Percentiles rank a stretch among this genome's conserved stretches.
Conservation (phyloP, 768 basidiomycete species). For the Hebeloma cylindrosporum region DNA sequence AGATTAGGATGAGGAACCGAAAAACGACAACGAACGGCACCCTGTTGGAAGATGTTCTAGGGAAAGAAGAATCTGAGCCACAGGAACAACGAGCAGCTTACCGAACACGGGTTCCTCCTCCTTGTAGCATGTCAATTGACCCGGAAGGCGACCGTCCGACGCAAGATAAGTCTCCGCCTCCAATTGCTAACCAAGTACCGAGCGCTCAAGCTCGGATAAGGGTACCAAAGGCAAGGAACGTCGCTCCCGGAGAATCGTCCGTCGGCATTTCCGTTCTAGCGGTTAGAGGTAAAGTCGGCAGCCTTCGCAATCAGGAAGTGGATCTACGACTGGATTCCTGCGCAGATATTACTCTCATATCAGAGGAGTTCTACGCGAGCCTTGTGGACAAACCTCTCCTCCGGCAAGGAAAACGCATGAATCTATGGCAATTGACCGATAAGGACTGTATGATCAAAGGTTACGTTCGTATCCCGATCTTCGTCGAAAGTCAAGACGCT, state of each 20-base stretch:
- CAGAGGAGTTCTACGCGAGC: not conserved
- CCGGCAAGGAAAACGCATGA: not conserved
- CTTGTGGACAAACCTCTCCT: not conserved
- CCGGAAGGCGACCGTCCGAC: no score
- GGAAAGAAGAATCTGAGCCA: no score
- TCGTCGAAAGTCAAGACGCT: not conserved
- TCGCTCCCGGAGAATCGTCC: not conserved
- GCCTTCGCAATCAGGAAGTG: not conserved
- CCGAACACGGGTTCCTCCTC: no score
- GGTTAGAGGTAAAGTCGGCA: not conserved
- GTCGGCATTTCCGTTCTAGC: not conserved
- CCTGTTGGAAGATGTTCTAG: no score
- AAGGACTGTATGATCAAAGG: conserved; percentile 1
- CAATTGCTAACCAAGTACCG: no score
- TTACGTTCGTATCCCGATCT: not conserved
- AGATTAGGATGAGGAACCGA: no score
- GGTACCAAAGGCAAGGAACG: not conserved
- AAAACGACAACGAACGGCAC: no score
- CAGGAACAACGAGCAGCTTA: no score
- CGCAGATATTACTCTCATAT: conserved; percentile 1
- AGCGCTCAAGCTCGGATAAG: not conserved
- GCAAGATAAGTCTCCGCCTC: no score
- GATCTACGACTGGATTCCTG: conserved; percentile 2
- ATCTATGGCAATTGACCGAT: conserved; percentile 1
- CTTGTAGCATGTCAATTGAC: no score